These are phyloP conservation scores for Saccharomyces hybrid DNA, from an alignment of 1,139 yeast species.

Conservation along the genomic window DNA sequence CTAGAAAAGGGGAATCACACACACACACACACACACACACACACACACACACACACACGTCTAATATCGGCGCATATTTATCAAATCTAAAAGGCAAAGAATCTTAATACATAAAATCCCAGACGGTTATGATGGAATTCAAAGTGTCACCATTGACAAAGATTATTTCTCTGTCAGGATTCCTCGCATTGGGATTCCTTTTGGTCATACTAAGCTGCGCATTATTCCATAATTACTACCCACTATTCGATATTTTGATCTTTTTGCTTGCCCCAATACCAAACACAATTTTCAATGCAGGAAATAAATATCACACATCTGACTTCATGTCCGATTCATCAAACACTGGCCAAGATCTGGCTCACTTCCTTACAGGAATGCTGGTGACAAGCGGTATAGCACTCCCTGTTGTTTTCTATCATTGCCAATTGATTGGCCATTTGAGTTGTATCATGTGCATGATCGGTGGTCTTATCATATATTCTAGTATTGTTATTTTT, in stretches of 20 bases:
- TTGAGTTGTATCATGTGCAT: constrained; percentile 61
- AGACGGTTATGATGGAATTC: constrained; percentile 17
- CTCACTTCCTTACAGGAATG: constrained; percentile 57
- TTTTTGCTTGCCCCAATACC: constrained; percentile 70
- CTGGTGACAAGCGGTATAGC: constrained; percentile 63
- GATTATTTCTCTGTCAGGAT: constrained; percentile 61
- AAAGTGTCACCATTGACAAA: constrained; percentile 51
- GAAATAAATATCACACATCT: constrained; percentile 18
- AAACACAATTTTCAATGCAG: constrained; percentile 43
- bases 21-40: not conserved
- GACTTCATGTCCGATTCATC: constrained; percentile 62
- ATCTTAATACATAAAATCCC: not conserved
- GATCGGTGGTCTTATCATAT: constrained; percentile 65
- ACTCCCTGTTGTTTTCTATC: constrained; percentile 59
- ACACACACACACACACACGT: too few species aligned
- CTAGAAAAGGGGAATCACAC: constrained; percentile 1
- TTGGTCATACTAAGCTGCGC: constrained; percentile 68
- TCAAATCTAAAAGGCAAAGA: not conserved
- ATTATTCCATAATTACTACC: constrained; percentile 60
- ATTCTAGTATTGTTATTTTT: constrained; percentile 60
- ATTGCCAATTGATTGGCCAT: constrained; percentile 47
- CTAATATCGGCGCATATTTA: not conserved
- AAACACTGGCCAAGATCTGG: constrained; percentile 50
- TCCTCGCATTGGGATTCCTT: constrained; percentile 69
- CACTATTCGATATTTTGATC: constrained; percentile 53